A percentile compares a stretch with the other conserved stretches of the same genome.
Conservation (phyloP, 352 stramenopile species). For the Pythium rhizo-oryzae region DNA sequence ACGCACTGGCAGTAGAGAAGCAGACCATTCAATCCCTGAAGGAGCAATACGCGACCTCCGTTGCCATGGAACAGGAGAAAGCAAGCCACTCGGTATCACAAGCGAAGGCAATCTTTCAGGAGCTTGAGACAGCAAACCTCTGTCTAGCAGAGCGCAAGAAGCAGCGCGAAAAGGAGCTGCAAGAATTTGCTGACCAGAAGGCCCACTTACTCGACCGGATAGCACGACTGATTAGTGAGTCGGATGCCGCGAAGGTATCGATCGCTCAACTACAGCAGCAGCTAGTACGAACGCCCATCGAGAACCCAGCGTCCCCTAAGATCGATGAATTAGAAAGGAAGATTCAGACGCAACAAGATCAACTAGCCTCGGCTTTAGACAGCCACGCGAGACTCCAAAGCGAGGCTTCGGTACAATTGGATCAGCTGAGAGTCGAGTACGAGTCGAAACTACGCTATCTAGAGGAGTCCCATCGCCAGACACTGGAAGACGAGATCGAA, state of each 20-base stretch:
- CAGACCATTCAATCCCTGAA: constrained; percentile 43
- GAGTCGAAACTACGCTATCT: constrained; percentile 1
- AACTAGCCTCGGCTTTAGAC: not conserved
- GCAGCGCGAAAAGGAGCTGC: constrained; percentile 48
- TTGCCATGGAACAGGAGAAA: constrained; percentile 50
- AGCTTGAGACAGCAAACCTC: constrained; percentile 73
- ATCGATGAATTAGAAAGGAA: not conserved
- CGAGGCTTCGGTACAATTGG: not conserved
- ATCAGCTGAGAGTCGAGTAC: constrained; percentile 8
- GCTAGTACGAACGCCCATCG: not conserved
- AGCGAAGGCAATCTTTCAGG: constrained; percentile 40
- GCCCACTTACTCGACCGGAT: constrained; percentile 32
- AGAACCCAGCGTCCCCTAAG: not conserved
- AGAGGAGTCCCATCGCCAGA: not conserved
- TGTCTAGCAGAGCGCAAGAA: constrained; percentile 71
- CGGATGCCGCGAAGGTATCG: not conserved
- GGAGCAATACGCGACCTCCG: constrained; percentile 40
- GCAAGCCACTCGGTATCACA: constrained; percentile 44
- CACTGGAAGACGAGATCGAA: constrained; percentile 12
- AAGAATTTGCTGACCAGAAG: constrained; percentile 34
- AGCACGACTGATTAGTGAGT: constrained; percentile 21
- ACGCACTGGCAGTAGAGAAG: constrained; percentile 45
- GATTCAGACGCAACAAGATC: not conserved
- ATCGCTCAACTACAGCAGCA: not conserved
- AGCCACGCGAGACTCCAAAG: not conserved